Percentiles rank a stretch among this genome's conserved stretches.
phyloP scores from a whole-genome alignment of 2,329 filamentous ascomycete genomes.

The Xylariaceae sp. region DNA sequence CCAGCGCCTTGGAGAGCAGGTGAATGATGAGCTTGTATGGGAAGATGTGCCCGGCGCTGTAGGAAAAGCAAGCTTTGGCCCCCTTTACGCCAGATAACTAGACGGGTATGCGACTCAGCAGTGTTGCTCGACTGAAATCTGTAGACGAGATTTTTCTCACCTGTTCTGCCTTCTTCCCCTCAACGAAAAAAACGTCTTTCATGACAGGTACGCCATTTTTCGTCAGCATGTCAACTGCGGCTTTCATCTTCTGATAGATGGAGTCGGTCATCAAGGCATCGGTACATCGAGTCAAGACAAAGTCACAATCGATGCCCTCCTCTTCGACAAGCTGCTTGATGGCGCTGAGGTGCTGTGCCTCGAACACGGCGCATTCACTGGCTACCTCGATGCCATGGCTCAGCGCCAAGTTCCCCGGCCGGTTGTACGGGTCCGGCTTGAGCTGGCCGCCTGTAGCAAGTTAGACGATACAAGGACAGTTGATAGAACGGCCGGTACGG shows the following conservation, averaged over 20 bases:
- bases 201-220: background rate
- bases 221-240: background rate
- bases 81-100: slow-evolving; percentile 25
- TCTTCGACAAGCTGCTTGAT: slow-evolving; percentile 25
- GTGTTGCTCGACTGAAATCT: background rate
- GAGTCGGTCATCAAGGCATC: background rate
- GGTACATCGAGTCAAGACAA: slow-evolving; percentile 8
- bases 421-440: slow-evolving; percentile 17
- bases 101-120: background rate
- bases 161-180: slow-evolving; percentile 12
- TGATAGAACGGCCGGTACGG: too few relatives aligned
- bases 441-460: slow-evolving; percentile 20
- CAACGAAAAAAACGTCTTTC: background rate
- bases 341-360: slow-evolving; percentile 21
- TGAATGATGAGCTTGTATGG: slow-evolving; percentile 27
- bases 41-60: background rate
- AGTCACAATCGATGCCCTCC: slow-evolving; percentile 31
- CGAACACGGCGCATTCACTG: slow-evolving; percentile 26
- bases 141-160: background rate
- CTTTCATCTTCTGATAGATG: background rate
- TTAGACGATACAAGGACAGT: too few relatives aligned
- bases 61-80: slow-evolving; percentile 17
- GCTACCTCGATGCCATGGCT: slow-evolving; percentile 19
- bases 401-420: slow-evolving; percentile 9
- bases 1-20: slow-evolving; percentile 14